Percentiles rank a stretch among this genome's conserved stretches.
Conservation (phyloP, 257 asterid species). For the Solanum clarkiae region DNA sequence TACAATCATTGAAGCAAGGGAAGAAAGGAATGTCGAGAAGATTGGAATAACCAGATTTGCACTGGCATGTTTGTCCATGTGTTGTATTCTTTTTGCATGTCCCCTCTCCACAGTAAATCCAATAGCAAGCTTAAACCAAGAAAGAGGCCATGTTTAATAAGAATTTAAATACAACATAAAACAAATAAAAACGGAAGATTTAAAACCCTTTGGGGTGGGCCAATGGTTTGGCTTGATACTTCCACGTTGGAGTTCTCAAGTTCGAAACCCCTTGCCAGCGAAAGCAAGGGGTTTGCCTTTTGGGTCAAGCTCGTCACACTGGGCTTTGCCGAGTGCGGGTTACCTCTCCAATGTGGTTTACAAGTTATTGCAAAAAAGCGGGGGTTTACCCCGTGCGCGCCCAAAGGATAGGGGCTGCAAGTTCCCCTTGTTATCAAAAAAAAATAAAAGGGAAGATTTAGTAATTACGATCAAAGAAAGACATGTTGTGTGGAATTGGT, state of each 20-base stretch:
- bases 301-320: too few relatives aligned
- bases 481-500: constrained; percentile 32
- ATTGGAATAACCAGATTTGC: constrained; percentile 46
- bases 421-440: too few relatives aligned
- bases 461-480: constrained; percentile 53
- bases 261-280: too few relatives aligned
- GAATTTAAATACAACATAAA: background rate
- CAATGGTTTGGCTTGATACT: too few relatives aligned
- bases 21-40: constrained; percentile 40
- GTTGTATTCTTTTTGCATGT: constrained; percentile 36
- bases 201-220: background rate
- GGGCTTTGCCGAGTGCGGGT: too few relatives aligned
- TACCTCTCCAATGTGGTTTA: too few relatives aligned
- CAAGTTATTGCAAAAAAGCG: too few relatives aligned
- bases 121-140: constrained; percentile 41
- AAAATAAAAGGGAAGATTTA: background rate
- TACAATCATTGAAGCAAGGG: constrained; percentile 71
- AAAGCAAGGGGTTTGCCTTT: too few relatives aligned
- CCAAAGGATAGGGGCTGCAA: too few relatives aligned
- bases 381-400: too few relatives aligned
- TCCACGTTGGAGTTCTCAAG: too few relatives aligned
- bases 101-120: constrained; percentile 77
- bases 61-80: constrained; percentile 40
- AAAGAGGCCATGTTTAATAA: background rate
- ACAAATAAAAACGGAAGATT: background rate